Conservation (phyloP, 225 moss, liverwort and hornwort species). For the Bryoerythrophyllum caledonicum region DNA sequence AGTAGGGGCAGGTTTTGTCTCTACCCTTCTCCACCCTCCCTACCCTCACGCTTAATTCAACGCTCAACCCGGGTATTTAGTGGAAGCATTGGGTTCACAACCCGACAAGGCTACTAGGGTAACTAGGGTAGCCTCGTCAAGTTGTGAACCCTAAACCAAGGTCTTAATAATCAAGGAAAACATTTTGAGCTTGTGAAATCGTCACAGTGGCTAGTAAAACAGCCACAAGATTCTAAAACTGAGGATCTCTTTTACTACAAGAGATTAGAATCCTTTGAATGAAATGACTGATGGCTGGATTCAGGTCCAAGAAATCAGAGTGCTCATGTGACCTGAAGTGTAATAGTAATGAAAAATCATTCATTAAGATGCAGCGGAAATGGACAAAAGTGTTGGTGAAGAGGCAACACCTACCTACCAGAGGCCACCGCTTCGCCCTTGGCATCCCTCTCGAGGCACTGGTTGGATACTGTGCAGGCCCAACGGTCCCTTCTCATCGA, state of each 20-base stretch:
- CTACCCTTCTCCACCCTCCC: too few species aligned
- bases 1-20: too few species aligned
- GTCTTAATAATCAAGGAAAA: too few species aligned
- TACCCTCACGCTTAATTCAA: too few species aligned
- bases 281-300: neutral
- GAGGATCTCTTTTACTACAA: neutral
- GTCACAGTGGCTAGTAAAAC: neutral
- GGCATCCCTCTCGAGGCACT: slow-evolving; percentile 13
- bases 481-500: neutral
- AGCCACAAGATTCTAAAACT: neutral
- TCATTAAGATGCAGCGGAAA: neutral
- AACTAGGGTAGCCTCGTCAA: too few species aligned
- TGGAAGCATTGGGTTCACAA: too few species aligned
- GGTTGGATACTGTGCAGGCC: neutral
- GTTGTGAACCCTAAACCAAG: too few species aligned
- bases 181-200: slow-evolving; percentile 6
- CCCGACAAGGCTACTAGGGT: too few species aligned
- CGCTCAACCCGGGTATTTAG: too few species aligned
- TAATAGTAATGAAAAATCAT: neutral
- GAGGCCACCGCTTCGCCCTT: slow-evolving; percentile 6
- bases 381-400: neutral
- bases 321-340: neutral
- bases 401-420: slow-evolving; percentile 14
- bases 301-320: neutral
- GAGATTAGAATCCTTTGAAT: neutral